These are phyloP conservation scores for Crithidia thermophila DNA, from an alignment of 208 protist genomes.

Conservation along the genomic window DNA sequence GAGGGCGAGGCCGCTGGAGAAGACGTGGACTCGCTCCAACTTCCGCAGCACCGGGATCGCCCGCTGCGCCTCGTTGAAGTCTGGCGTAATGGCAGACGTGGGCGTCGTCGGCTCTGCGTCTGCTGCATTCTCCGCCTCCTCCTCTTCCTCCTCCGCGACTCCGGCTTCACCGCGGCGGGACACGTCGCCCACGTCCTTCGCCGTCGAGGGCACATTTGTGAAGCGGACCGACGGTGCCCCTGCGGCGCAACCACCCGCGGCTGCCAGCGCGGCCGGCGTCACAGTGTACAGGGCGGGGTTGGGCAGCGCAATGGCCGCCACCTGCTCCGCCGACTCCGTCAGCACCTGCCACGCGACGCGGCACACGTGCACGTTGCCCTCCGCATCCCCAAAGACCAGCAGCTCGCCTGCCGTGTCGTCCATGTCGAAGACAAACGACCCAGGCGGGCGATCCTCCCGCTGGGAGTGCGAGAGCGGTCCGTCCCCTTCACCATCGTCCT, in stretches of 20 bases:
- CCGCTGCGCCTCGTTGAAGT: slow-evolving; percentile 30
- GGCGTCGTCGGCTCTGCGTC: not conserved
- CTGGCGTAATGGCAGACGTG: not conserved
- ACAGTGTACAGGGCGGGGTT: slow-evolving; percentile 41
- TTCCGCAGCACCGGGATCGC: slow-evolving; percentile 30
- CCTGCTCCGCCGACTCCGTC: slow-evolving; percentile 29
- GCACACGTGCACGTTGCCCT: slow-evolving; percentile 79
- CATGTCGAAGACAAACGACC: slow-evolving; percentile 32
- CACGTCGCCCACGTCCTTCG: too few relatives aligned
- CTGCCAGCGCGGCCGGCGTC: not conserved
- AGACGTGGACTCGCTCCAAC: slow-evolving; percentile 47
- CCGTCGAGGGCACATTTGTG: too few relatives aligned
- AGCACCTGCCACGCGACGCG: slow-evolving; percentile 38
- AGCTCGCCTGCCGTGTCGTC: slow-evolving; percentile 26
- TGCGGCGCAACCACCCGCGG: too few relatives aligned
- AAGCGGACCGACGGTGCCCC: too few relatives aligned
- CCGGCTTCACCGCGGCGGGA: too few relatives aligned
- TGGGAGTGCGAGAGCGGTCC: not conserved
- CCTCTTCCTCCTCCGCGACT: not conserved
- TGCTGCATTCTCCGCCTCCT: not conserved
- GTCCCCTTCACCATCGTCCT: not conserved
- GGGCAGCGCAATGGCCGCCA: slow-evolving; percentile 30
- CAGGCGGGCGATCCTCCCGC: not conserved
- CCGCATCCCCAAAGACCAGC: slow-evolving; percentile 72
- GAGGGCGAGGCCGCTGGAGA: slow-evolving; percentile 41